phyloP scores from a whole-genome alignment of 2,329 filamentous ascomycete species.

The Zymoseptoria passerinii region DNA sequence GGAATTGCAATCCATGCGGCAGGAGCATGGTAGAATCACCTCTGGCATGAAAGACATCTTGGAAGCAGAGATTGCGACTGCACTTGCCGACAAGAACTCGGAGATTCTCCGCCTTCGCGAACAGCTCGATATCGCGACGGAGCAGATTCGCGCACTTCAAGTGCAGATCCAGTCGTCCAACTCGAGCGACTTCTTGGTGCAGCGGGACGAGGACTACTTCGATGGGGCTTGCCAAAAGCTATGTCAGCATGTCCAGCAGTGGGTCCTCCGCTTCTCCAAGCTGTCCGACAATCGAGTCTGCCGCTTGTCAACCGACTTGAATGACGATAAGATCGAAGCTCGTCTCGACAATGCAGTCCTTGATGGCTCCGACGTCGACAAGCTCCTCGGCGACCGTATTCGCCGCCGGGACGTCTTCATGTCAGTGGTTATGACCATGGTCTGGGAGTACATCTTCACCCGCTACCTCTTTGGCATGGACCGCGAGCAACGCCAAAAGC shows the following conservation, averaged over 20 bases:
- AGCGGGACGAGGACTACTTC: constrained; percentile 90
- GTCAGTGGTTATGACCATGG: constrained; percentile 98
- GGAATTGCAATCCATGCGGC: constrained; percentile 61
- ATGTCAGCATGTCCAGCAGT: constrained; percentile 92
- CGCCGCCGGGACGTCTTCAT: constrained; percentile 91
- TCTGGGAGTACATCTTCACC: constrained; percentile 98
- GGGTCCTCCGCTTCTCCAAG: constrained; percentile 96
- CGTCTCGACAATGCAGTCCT: constrained; percentile 89
- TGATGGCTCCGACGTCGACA: constrained; percentile 87
- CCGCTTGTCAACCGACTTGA: constrained; percentile 72
- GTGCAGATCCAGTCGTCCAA: constrained; percentile 50
- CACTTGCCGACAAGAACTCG: constrained; percentile 70
- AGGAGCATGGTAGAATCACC: constrained; percentile 54
- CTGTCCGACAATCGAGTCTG: constrained; percentile 89
- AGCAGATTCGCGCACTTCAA: constrained; percentile 53
- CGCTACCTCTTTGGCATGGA: constrained; percentile 98
- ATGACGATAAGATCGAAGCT: constrained; percentile 87
- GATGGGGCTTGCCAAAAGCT: constrained; percentile 88
- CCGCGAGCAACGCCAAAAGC: constrained; percentile 90
- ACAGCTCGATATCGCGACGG: constrained; percentile 64
- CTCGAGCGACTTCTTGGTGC: constrained; percentile 63
- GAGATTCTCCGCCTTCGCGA: constrained; percentile 71
- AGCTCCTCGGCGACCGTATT: constrained; percentile 78
- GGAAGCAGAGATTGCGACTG: constrained; percentile 52
- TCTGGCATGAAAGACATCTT: constrained; percentile 56